A percentile compares a stretch with the other conserved stretches of the same genome.
Conservation (phyloP, 352 stramenopile species). For the Pythium plurisporium region DNA sequence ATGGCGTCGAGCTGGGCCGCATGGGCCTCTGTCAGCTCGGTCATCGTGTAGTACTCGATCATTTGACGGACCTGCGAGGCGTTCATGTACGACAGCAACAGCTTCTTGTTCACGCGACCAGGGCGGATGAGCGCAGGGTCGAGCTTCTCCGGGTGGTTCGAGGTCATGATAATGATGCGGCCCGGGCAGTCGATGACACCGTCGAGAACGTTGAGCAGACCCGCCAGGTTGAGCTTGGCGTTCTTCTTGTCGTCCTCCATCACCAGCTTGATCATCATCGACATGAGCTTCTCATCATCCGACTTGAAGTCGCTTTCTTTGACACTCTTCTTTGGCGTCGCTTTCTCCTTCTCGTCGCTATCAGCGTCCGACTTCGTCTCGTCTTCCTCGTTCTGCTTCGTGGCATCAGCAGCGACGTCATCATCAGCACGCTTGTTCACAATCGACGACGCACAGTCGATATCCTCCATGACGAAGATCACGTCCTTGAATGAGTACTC, state of each 20-base stretch:
- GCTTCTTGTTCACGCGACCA: slow-evolving; percentile 87
- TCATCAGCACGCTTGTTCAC: slow-evolving; percentile 38
- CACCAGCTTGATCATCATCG: slow-evolving; percentile 19
- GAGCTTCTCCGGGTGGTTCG: slow-evolving; percentile 92
- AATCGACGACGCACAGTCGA: slow-evolving; percentile 80
- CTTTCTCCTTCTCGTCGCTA: neutral
- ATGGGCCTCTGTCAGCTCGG: slow-evolving; percentile 27
- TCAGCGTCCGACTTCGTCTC: slow-evolving; percentile 18
- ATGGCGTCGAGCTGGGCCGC: slow-evolving; percentile 9
- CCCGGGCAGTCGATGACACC: slow-evolving; percentile 87
- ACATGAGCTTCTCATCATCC: slow-evolving; percentile 14
- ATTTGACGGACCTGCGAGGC: slow-evolving; percentile 43
- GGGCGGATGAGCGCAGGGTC: slow-evolving; percentile 89
- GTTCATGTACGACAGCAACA: slow-evolving; percentile 66
- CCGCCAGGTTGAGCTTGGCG: slow-evolving; percentile 71
- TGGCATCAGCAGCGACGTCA: neutral
- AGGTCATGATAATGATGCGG: slow-evolving; percentile 92
- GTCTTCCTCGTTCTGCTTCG: neutral
- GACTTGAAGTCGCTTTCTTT: neutral
- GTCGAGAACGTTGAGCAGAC: slow-evolving; percentile 89
- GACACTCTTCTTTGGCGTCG: neutral
- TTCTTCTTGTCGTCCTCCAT: slow-evolving; percentile 23
- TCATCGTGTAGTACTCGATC: slow-evolving; percentile 65
- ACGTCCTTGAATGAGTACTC: slow-evolving; percentile 76
- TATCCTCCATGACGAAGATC: slow-evolving; percentile 91